A percentile compares a stretch with the other conserved stretches of the same genome.
phyloP scores from a whole-genome alignment of 164 flowering plant species.

The Cinnamomum chago region DNA sequence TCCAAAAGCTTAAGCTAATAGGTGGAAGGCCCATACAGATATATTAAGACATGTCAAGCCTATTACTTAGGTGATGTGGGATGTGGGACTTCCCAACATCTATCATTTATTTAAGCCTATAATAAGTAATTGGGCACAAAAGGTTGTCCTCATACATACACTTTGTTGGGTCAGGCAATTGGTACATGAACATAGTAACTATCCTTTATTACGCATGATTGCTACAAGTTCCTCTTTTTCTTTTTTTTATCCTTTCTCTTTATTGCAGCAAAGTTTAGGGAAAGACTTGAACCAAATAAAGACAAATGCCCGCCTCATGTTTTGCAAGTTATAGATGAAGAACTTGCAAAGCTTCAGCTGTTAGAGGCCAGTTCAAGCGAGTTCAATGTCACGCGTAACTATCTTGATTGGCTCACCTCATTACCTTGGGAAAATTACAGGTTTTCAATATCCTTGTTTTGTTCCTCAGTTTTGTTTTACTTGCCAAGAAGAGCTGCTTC shows the following conservation, averaged over 20 bases:
- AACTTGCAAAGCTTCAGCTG: constrained; percentile 83
- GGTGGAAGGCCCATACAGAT: too few species aligned
- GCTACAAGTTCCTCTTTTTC: not conserved
- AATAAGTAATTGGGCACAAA: not conserved
- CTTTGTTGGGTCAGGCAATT: not conserved
- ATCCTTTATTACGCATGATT: not conserved
- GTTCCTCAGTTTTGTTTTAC: not conserved
- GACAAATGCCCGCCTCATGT: constrained; percentile 90
- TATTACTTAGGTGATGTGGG: too few species aligned
- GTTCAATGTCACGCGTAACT: constrained; percentile 94
- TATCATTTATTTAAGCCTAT: not conserved
- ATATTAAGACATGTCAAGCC: too few species aligned
- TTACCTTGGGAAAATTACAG: constrained; percentile 98
- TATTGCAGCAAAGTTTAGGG: constrained; percentile 84
- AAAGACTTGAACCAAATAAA: constrained; percentile 78
- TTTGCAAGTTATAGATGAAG: constrained; percentile 96
- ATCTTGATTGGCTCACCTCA: constrained; percentile 96
- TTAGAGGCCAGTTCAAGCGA: constrained; percentile 97
- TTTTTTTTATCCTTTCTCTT: constrained; percentile 6
- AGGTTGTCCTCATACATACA: not conserved
- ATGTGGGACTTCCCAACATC: too few species aligned
- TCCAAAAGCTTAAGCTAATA: too few species aligned
- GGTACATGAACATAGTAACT: not conserved
- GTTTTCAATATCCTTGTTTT: constrained; percentile 25
- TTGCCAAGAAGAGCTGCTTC: not conserved